These are phyloP conservation scores for Wickerhamiella qilinensis DNA, from an alignment of 805 yeast species.

Conservation along the genomic window DNA sequence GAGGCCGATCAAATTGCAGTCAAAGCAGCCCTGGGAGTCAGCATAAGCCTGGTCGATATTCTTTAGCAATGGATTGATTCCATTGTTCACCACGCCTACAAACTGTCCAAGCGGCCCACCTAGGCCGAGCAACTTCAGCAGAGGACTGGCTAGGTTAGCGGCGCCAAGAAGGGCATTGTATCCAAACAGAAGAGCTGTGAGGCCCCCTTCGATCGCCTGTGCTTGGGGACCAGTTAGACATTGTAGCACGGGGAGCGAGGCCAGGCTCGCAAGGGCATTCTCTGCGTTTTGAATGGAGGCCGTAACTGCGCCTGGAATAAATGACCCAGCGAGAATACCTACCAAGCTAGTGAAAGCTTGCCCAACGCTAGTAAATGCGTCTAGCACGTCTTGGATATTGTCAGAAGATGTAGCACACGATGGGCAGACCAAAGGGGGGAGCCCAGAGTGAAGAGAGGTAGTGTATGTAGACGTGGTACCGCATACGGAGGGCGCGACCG, in stretches of 20 bases:
- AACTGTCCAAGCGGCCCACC: not conserved
- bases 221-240: not conserved
- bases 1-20: not conserved
- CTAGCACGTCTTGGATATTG: not conserved
- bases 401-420: not conserved
- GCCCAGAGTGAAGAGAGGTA: not conserved
- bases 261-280: not conserved
- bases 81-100: not conserved
- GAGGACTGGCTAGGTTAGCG: not conserved
- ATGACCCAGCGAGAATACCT: not conserved
- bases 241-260: not conserved
- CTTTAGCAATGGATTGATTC: not conserved
- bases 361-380: not conserved
- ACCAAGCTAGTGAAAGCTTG: not conserved
- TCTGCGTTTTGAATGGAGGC: not conserved
- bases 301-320: not conserved
- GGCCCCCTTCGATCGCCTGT: not conserved
- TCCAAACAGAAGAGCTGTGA: not conserved
- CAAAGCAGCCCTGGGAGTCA: not conserved
- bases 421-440: conserved; percentile 1
- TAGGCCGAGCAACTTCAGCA: not conserved
- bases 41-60: not conserved
- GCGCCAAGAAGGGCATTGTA: not conserved
- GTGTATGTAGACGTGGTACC: too few species aligned
- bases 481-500: too few species aligned